A percentile compares a stretch with the other conserved stretches of the same genome.
Conservation (phyloP, 1,284 basidiomycete genomes). For the Melampsora larici-populina region DNA sequence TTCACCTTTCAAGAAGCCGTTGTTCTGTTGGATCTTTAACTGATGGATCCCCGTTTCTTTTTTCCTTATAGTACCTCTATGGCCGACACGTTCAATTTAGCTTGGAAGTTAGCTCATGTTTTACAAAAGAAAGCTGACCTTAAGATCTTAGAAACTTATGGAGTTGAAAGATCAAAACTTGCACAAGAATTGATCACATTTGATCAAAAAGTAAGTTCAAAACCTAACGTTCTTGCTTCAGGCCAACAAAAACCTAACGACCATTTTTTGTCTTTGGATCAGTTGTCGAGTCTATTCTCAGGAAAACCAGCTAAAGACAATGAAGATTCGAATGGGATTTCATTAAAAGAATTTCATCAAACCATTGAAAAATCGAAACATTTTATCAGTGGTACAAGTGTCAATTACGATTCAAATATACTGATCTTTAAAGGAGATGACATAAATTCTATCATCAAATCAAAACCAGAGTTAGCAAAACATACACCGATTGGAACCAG, state of each 20-base stretch:
- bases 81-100: slow-evolving; percentile 67
- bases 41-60: too few species aligned
- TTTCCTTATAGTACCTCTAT: slow-evolving; percentile 30
- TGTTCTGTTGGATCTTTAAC: too few species aligned
- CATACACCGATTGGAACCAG: neutral
- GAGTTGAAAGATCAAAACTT: slow-evolving; percentile 60
- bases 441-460: too few species aligned
- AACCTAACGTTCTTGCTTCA: too few species aligned
- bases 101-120: slow-evolving; percentile 73
- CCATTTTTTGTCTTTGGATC: neutral
- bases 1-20: too few species aligned
- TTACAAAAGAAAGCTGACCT: slow-evolving; percentile 67
- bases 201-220: slow-evolving; percentile 59
- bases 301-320: slow-evolving; percentile 63
- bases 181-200: slow-evolving; percentile 70
- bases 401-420: slow-evolving; percentile 49
- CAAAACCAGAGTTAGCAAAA: neutral
- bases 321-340: neutral
- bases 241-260: too few species aligned
- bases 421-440: slow-evolving; percentile 43
- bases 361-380: neutral
- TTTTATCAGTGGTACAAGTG: slow-evolving; percentile 47
- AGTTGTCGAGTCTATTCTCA: slow-evolving; percentile 72
- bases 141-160: slow-evolving; percentile 64
- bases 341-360: slow-evolving; percentile 17